Percentiles rank a stretch among this genome's conserved stretches.
These are phyloP conservation scores for Talaromyces sp. DNA, from an alignment of 2,329 filamentous ascomycete genomes.

Conservation along the genomic window DNA sequence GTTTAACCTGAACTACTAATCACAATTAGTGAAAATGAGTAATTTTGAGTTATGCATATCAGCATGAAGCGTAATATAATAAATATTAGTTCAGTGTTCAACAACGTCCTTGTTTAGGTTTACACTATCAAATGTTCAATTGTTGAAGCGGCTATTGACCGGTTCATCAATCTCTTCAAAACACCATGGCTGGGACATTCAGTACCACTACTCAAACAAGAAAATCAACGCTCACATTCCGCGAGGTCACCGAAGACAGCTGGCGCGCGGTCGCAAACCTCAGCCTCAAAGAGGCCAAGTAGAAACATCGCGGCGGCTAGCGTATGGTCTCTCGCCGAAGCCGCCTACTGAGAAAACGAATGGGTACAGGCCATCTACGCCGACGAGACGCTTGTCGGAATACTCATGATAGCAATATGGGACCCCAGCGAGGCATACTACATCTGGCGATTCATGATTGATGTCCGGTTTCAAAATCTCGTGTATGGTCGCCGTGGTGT, in stretches of 20 bases:
- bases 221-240: neutral
- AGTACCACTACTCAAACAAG: neutral
- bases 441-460: constrained; percentile 2
- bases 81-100: neutral
- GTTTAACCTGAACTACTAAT: neutral
- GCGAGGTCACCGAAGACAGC: neutral
- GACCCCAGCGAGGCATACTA: neutral
- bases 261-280: neutral
- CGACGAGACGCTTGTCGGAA: constrained; percentile 1
- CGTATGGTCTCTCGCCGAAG: constrained; percentile 1
- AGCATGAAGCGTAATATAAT: neutral
- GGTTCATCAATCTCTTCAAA: neutral
- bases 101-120: neutral
- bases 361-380: constrained; percentile 2
- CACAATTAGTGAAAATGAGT: neutral
- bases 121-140: neutral
- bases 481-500: neutral
- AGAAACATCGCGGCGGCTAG: neutral
- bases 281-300: neutral
- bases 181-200: neutral
- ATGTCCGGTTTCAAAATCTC: neutral
- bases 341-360: neutral
- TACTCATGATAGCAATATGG: constrained; percentile 2
- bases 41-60: neutral
- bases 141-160: neutral